Evolutionary conservation across 2,329 filamentous ascomycete species (phyloP), one percentile per base, ranked within the genome.

Genomic region (Xylariomycetidae sp.): DNA sequence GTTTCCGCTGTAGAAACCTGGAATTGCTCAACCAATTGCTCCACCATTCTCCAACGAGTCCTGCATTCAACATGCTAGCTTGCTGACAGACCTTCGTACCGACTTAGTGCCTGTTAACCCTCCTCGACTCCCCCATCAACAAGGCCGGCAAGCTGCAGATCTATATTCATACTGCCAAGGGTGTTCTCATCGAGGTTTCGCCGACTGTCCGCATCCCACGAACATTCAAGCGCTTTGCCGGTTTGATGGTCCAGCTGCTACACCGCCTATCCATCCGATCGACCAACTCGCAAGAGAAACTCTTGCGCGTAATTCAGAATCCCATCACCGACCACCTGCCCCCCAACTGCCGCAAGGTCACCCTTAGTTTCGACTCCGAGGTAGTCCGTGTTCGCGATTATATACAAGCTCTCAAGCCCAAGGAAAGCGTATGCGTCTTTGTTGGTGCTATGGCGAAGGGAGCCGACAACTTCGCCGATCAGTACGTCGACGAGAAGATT

Each of bases 361-460:
- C 92, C 1, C 75, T 98, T 45, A 95, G 88, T 62, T 97, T 94
- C 60, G 90, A 98, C 51, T 83, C 88, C 3, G 81, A 85, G 13
- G 78, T 97, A 19, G 85, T 94, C 29, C 85, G 86, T 30, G 85
- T 92, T 20, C 77, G 86, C 50, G 88, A 96, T 59, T 98, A 95
- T 62, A 80, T 98, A 40, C 79, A 87, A 47, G 78, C 76, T 4
- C 69, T 97, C 8, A 78, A 75, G 10, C 70, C 82, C 30, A 83
- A 89, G 53, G 88, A 97, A 67, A 97, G 90, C 67, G 87, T 97
- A 37, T 96, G 90, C 56, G 90, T 98, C 43, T 97, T 97, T 54
- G 88, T 97, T 26, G 92, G 92, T 50, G 92, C 92, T 50, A 98
- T 98, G 90, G 92, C 92, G 39, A 97, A 97, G 69, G 92, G 92